Percentiles rank a stretch among this genome's conserved stretches.
phyloP scores from a whole-genome alignment of 768 basidiomycete genomes.

The Tylopilus intermedius region DNA sequence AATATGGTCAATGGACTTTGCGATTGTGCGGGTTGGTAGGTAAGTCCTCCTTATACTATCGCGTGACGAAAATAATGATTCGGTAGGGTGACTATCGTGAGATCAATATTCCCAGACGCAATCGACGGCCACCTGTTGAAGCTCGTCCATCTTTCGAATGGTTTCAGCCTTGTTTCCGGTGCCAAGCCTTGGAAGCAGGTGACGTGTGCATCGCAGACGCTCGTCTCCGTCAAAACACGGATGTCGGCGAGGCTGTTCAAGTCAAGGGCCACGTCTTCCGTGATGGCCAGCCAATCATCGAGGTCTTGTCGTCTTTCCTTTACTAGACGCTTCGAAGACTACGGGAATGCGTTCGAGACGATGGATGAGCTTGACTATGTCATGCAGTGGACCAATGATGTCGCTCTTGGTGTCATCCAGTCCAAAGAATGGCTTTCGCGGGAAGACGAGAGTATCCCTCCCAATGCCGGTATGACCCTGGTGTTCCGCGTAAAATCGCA shows the following conservation, averaged over 20 bases:
- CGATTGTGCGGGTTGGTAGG: constrained; percentile 99
- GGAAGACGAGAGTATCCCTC: constrained; percentile 77
- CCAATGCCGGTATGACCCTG: constrained; percentile 74
- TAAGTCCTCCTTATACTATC: constrained; percentile 33
- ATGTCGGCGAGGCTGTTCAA: constrained; percentile 89
- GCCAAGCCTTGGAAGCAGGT: constrained; percentile 71
- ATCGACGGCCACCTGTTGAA: constrained; percentile 95
- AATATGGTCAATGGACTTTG: constrained; percentile 89
- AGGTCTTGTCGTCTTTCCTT: constrained; percentile 92
- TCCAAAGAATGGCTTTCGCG: constrained; percentile 97
- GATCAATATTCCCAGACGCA: constrained; percentile 86
- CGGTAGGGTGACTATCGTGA: constrained; percentile 93
- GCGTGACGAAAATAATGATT: constrained; percentile 5
- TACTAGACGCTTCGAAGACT: constrained; percentile 92
- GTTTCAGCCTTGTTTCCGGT: constrained; percentile 84
- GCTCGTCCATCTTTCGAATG: constrained; percentile 95
- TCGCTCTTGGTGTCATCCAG: constrained; percentile 82
- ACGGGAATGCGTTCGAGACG: constrained; percentile 93
- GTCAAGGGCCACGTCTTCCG: constrained; percentile 83
- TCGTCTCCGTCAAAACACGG: constrained; percentile 85
- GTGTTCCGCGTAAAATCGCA: constrained; percentile 87
- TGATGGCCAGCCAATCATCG: constrained; percentile 75
- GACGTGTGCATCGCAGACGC: constrained; percentile 90
- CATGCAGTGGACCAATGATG: constrained; percentile 69
- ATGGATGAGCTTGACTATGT: constrained; percentile 86